These are phyloP conservation scores for Cladorrhinum samala DNA, from an alignment of 495 filamentous ascomycete species.

Conservation along the genomic window DNA sequence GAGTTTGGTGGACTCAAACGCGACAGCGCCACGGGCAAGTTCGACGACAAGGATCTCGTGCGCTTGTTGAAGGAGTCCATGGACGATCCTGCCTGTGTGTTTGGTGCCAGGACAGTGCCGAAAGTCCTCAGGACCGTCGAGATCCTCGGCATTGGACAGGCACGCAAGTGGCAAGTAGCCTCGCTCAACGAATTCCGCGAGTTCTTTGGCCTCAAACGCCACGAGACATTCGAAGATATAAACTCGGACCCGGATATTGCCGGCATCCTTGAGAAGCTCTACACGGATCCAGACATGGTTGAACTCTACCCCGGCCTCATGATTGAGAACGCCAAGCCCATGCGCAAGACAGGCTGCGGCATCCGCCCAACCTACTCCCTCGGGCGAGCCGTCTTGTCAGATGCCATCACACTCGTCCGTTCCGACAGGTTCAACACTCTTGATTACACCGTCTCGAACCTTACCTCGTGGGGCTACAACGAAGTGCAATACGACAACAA, in stretches of 20 bases:
- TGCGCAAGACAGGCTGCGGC: constrained; percentile 60
- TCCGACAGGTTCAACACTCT: constrained; percentile 75
- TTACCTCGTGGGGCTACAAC: constrained; percentile 76
- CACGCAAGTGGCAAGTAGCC: constrained; percentile 68
- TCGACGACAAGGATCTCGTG: constrained; percentile 57
- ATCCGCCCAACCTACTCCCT: constrained; percentile 66
- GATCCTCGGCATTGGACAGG: constrained; percentile 72
- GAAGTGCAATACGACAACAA: constrained; percentile 62
- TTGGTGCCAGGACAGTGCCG: constrained; percentile 65
- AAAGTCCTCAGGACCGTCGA: constrained; percentile 63
- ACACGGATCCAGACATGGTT: constrained; percentile 63
- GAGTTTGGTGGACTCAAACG: constrained; percentile 57
- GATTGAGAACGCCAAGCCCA: constrained; percentile 62
- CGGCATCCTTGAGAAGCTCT: constrained; percentile 62
- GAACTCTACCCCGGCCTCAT: constrained; percentile 53
- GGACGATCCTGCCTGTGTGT: constrained; percentile 48
- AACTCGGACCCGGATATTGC: constrained; percentile 65
- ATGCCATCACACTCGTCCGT: constrained; percentile 71
- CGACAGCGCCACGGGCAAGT: constrained; percentile 43
- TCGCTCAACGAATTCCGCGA: constrained; percentile 77
- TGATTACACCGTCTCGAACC: constrained; percentile 58
- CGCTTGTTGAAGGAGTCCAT: constrained; percentile 55
- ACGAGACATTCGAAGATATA: constrained; percentile 71
- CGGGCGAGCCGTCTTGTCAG: constrained; percentile 68
- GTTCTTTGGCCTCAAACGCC: constrained; percentile 62